A percentile compares a stretch with the other conserved stretches of the same genome.
These are phyloP conservation scores for Dactylorhiza incarnata DNA, from an alignment of 106 monocot species.

Conservation along the genomic window DNA sequence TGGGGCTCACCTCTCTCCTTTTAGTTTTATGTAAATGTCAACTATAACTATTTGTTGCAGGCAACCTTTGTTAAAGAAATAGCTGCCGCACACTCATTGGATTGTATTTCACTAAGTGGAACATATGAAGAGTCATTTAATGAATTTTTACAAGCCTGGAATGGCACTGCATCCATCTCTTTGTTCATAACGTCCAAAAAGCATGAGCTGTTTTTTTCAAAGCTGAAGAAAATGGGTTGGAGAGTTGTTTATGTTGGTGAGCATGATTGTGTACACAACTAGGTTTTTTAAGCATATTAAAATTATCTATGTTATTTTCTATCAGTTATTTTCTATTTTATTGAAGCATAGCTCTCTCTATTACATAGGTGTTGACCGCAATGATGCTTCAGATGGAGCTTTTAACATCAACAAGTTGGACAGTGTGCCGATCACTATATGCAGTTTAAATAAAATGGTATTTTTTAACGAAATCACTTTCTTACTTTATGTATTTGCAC, in stretches of 20 bases:
- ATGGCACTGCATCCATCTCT: not conserved
- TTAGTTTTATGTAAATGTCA: not conserved
- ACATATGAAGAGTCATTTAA: not conserved
- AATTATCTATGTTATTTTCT: not conserved
- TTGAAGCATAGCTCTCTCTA: conserved; percentile 9
- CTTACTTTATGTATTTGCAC: not conserved
- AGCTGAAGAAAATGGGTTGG: conserved; percentile 6
- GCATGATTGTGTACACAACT: not conserved
- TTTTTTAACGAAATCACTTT: not conserved
- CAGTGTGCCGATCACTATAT: conserved; percentile 45
- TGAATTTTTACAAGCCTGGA: conserved; percentile 1
- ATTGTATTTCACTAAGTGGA: not conserved
- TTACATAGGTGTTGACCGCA: conserved; percentile 26
- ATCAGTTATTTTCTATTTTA: not conserved
- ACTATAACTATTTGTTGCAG: conserved; percentile 3
- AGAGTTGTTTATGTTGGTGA: conserved; percentile 12
- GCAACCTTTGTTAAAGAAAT: conserved; percentile 2
- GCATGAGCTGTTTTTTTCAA: conserved; percentile 6
- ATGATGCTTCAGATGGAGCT: conserved; percentile 9
- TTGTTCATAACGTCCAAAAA: conserved; percentile 12
- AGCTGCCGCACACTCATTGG: not conserved
- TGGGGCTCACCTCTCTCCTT: too few relatives aligned
- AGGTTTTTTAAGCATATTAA: not conserved
- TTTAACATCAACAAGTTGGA: conserved; percentile 42
- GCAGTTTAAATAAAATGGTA: conserved; percentile 58